phyloP scores from a whole-genome alignment of 1,139 yeast species.

The Diutina ranongensis region DNA sequence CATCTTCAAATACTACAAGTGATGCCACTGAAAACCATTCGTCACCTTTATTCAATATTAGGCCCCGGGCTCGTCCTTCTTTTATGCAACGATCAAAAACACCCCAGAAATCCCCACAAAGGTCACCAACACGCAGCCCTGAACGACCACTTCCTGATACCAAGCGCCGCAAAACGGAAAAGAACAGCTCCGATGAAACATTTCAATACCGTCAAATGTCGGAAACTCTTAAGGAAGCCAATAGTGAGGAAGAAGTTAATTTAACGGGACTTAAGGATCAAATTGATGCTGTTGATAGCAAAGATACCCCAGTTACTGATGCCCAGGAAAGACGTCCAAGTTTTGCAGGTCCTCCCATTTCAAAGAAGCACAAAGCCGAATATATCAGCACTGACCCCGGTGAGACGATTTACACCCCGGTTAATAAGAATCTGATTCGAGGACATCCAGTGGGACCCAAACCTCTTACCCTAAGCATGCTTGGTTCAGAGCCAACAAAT shows the following conservation, averaged over 20 bases:
- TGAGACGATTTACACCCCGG: constrained; percentile 3
- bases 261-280: neutral
- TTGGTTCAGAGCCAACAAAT: neutral
- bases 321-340: neutral
- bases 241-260: neutral
- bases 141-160: neutral
- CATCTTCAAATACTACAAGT: neutral
- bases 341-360: neutral
- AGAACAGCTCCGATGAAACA: neutral
- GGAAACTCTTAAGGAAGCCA: neutral
- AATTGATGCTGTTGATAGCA: neutral
- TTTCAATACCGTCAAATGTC: neutral
- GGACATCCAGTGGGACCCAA: neutral
- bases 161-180: neutral
- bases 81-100: neutral
- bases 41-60: neutral
- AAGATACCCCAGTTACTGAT: neutral
- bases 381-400: neutral
- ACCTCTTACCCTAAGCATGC: neutral
- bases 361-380: neutral
- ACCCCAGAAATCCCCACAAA: neutral
- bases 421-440: neutral
- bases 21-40: neutral
- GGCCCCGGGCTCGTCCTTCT: neutral
- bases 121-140: neutral